These are phyloP conservation scores for Leptoxyphium fumago DNA, from an alignment of 2,329 filamentous ascomycete species.

Conservation along the genomic window DNA sequence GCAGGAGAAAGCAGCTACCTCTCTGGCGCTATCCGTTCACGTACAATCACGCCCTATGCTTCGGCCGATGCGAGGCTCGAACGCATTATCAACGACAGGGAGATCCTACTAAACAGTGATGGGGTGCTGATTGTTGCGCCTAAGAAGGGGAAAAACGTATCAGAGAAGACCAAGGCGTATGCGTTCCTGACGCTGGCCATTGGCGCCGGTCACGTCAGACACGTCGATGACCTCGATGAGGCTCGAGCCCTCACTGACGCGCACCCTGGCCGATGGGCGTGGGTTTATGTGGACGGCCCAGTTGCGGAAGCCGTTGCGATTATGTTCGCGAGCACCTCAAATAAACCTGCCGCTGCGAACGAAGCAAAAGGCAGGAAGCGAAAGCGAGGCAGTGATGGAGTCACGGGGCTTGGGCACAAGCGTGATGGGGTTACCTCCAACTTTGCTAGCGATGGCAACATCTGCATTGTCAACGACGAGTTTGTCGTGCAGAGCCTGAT, in stretches of 20 bases:
- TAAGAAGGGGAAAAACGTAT: constrained; percentile 36
- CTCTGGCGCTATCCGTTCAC: constrained; percentile 61
- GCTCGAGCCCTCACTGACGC: constrained; percentile 46
- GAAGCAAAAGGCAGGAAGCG: constrained; percentile 30
- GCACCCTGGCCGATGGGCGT: constrained; percentile 47
- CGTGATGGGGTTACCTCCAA: constrained; percentile 7
- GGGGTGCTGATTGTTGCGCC: constrained; percentile 61
- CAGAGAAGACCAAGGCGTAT: constrained; percentile 53
- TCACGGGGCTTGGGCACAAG: constrained; percentile 16
- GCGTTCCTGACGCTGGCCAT: constrained; percentile 68
- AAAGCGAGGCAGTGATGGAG: constrained; percentile 13
- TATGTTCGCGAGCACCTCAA: constrained; percentile 25
- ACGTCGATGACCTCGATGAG: constrained; percentile 50
- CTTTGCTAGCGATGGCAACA: constrained; percentile 30
- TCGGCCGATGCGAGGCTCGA: constrained; percentile 42
- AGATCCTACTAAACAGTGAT: constrained; percentile 30
- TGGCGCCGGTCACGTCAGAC: constrained; percentile 52
- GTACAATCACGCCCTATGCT: constrained; percentile 47
- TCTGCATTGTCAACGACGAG: constrained; percentile 66
- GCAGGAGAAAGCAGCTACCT: constrained; percentile 69
- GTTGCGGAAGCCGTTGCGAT: constrained; percentile 38
- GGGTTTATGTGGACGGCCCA: constrained; percentile 63
- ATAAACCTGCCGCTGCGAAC: not conserved
- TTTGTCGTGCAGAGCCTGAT: constrained; percentile 88
- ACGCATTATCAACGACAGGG: constrained; percentile 38